A percentile compares a stretch with the other conserved stretches of the same genome.
Conservation (phyloP, 306 rosid genomes). For the Quercus dentata region DNA sequence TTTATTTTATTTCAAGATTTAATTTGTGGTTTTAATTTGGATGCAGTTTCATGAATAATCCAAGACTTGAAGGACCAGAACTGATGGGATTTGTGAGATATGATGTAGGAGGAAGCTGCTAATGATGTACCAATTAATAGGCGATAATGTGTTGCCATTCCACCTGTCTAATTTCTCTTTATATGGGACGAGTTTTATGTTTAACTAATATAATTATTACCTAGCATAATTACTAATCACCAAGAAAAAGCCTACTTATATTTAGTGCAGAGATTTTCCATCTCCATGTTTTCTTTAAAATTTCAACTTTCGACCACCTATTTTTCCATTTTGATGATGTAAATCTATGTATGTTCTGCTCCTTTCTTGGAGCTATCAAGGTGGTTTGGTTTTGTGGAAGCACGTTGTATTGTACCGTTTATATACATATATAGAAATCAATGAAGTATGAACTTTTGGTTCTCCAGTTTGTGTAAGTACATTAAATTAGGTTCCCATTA, state of each 20-base stretch:
- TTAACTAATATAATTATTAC: background rate
- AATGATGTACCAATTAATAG: constrained; percentile 24
- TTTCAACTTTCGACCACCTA: background rate
- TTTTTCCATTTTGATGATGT: background rate
- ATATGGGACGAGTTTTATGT: background rate
- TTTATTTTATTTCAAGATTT: background rate
- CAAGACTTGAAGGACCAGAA: constrained; percentile 80
- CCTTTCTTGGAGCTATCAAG: background rate
- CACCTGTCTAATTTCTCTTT: background rate
- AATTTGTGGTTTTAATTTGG: background rate
- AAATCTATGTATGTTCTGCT: background rate
- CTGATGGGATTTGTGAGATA: constrained; percentile 93
- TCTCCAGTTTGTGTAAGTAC: background rate
- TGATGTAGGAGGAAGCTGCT: constrained; percentile 65
- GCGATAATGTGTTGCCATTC: constrained; percentile 21
- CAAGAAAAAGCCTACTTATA: background rate
- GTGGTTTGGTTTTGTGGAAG: constrained; percentile 1
- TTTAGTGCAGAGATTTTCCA: background rate
- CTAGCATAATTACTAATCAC: background rate
- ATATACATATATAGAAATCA: background rate
- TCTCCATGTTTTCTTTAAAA: background rate
- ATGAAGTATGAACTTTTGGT: background rate
- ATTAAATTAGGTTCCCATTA: no score
- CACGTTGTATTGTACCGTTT: background rate
- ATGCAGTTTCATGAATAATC: constrained; percentile 80